These are phyloP conservation scores for Lathyrus sativus DNA, from an alignment of 306 rosid genomes.

Conservation along the genomic window DNA sequence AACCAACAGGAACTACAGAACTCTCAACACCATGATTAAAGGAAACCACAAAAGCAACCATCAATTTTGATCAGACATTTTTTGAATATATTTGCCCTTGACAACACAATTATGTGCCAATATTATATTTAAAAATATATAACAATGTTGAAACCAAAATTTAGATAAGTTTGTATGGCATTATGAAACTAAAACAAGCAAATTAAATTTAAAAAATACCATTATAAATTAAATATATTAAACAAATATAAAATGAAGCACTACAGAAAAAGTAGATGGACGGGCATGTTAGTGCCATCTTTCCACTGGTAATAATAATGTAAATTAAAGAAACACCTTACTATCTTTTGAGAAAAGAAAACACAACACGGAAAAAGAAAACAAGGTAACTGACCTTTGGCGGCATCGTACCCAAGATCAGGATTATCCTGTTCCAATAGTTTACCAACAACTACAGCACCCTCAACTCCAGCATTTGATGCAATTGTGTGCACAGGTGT, in stretches of 20 bases:
- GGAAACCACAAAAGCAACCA: neutral
- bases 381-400: conserved; percentile 70
- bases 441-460: conserved; percentile 97
- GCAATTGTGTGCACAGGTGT: conserved; percentile 97
- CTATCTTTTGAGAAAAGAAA: neutral
- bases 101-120: neutral
- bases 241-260: too few species aligned
- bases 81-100: neutral
- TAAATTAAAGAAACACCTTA: neutral
- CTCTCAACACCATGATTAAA: too few species aligned
- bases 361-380: neutral
- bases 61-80: neutral
- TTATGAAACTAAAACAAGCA: too few species aligned
- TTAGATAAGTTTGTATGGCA: too few species aligned
- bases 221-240: too few species aligned
- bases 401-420: conserved; percentile 95
- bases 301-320: neutral
- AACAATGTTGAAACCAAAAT: neutral
- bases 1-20: neutral
- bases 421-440: conserved; percentile 79
- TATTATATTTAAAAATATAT: neutral
- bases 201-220: too few species aligned
- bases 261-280: too few species aligned
- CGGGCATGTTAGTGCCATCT: too few species aligned
- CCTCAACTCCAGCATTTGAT: conserved; percentile 94